Percentiles rank a stretch among this genome's conserved stretches.
phyloP scores from a whole-genome alignment of 2,329 filamentous ascomycete genomes.

The Pseudocercospora vitis region DNA sequence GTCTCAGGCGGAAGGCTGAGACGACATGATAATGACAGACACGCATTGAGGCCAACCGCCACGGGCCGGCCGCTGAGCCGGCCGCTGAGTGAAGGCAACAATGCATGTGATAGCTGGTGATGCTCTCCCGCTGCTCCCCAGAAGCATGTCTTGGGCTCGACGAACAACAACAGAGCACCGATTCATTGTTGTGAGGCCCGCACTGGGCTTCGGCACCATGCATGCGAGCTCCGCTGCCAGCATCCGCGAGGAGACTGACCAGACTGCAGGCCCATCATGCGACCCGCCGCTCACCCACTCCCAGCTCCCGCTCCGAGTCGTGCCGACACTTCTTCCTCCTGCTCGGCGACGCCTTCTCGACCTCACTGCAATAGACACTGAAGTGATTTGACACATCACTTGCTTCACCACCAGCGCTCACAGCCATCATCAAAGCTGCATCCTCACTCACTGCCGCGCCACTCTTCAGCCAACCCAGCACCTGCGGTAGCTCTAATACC shows the following conservation, averaged over 20 bases:
- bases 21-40: conserved; percentile 1
- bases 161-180: neutral
- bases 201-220: neutral
- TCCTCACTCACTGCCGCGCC: conserved; percentile 12
- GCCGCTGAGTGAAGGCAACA: neutral
- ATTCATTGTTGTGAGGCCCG: neutral
- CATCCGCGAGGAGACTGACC: neutral
- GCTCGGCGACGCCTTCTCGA: neutral
- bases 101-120: neutral
- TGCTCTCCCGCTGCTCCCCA: neutral
- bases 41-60: neutral
- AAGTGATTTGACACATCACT: conserved; percentile 5
- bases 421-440: conserved; percentile 13
- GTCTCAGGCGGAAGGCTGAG: neutral
- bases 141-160: neutral
- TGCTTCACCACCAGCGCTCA: neutral
- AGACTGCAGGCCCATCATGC: neutral
- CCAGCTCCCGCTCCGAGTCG: neutral
- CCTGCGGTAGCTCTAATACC: conserved; percentile 10
- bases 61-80: neutral
- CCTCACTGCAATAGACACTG: conserved; percentile 2
- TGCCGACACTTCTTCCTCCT: neutral
- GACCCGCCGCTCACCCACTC: neutral
- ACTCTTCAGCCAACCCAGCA: conserved; percentile 4
- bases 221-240: neutral